These are phyloP conservation scores for Nicotiana tabacum DNA, from an alignment of 257 asterid genomes.

Conservation along the genomic window DNA sequence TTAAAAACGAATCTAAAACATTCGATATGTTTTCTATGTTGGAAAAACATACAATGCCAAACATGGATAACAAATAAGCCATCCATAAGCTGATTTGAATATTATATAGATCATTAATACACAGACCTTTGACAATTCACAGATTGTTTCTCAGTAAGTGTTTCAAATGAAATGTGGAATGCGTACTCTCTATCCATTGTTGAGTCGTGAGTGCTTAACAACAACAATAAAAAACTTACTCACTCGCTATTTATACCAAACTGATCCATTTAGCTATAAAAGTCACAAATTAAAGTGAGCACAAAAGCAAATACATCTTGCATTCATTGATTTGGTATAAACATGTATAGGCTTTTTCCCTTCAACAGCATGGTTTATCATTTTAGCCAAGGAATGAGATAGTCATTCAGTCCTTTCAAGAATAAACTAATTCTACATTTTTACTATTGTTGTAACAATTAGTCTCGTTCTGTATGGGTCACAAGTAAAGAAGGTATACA, in stretches of 20 bases:
- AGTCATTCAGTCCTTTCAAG: background rate
- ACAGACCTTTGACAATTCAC: background rate
- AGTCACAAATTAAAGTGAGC: background rate
- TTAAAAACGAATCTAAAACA: too few relatives aligned
- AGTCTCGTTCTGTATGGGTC: background rate
- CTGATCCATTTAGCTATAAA: background rate
- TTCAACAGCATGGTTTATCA: background rate
- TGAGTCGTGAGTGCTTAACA: background rate
- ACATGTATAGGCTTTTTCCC: background rate
- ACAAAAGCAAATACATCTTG: background rate
- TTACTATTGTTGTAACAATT: background rate
- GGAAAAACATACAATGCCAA: background rate
- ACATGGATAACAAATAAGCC: background rate
- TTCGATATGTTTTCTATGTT: background rate
- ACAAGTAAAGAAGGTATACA: slow-evolving; percentile 34
- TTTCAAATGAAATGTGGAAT: background rate
- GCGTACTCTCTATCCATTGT: background rate
- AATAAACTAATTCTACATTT: background rate
- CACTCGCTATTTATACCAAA: background rate
- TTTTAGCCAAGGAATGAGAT: background rate
- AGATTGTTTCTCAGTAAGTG: background rate
- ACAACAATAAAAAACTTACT: background rate
- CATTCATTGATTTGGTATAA: background rate
- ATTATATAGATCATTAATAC: background rate
- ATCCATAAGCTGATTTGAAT: background rate